phyloP scores from a whole-genome alignment of 306 rosid genomes.

The Cucumis melo region DNA sequence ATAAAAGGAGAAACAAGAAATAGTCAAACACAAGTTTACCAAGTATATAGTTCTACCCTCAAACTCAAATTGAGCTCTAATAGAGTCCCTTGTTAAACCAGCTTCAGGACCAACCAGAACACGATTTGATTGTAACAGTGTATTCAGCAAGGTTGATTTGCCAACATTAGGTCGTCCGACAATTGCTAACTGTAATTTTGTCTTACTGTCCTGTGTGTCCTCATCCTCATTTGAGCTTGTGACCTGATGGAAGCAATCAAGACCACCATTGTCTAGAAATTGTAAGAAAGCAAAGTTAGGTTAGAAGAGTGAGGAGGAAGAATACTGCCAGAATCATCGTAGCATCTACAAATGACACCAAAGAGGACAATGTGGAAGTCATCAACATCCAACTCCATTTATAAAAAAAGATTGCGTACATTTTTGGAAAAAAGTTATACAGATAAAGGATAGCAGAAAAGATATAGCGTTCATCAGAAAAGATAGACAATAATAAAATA shows the following conservation, averaged over 20 bases:
- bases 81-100: conserved; percentile 89
- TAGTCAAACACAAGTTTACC: conserved; percentile 19
- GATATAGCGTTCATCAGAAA: background rate
- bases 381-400: background rate
- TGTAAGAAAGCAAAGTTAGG: background rate
- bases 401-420: background rate
- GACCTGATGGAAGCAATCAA: conserved; percentile 21
- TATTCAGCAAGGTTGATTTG: conserved; percentile 79
- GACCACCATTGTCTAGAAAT: conserved; percentile 30
- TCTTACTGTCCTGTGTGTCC: conserved; percentile 41
- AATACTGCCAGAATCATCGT: background rate
- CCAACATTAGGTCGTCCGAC: conserved; percentile 98
- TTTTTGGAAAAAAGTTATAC: background rate
- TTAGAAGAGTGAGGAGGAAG: background rate
- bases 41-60: conserved; percentile 76
- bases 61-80: conserved; percentile 81
- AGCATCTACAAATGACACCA: background rate
- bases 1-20: background rate
- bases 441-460: background rate
- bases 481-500: background rate
- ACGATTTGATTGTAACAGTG: conserved; percentile 84
- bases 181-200: conserved; percentile 77
- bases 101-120: conserved; percentile 97
- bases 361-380: background rate
- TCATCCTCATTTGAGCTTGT: conserved; percentile 27